phyloP scores from a whole-genome alignment of 345 rosid genomes.

The Conringia planisiliqua region DNA sequence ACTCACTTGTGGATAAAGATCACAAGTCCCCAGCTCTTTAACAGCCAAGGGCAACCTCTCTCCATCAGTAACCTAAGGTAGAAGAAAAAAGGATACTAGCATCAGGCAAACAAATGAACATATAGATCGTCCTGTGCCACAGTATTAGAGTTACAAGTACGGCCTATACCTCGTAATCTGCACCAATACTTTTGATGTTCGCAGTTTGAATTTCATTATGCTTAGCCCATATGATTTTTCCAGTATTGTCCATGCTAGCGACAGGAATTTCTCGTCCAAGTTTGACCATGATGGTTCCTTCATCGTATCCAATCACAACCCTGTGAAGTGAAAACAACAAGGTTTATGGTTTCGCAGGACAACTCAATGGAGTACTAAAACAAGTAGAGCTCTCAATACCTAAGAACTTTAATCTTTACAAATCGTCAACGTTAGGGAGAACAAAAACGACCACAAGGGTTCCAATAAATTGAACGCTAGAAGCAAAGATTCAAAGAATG shows the following conservation, averaged over 20 bases:
- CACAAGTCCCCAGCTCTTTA: conserved; percentile 98
- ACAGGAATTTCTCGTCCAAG: conserved; percentile 97
- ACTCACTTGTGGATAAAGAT: conserved; percentile 99
- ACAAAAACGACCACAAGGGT: background rate
- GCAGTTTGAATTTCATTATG: conserved; percentile 99
- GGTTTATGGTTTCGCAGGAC: background rate
- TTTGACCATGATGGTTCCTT: conserved; percentile 99
- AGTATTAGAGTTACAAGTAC: conserved; percentile 6
- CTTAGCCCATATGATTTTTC: conserved; percentile 99
- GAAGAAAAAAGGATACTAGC: conserved; percentile 18
- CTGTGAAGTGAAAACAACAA: conserved; percentile 41
- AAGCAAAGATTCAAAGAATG: background rate
- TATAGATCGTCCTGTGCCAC: conserved; percentile 3
- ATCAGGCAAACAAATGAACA: conserved; percentile 20
- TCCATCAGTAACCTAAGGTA: conserved; percentile 85
- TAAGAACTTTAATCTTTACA: conserved; percentile 10
- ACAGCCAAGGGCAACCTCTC: conserved; percentile 97
- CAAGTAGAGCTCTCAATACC: background rate
- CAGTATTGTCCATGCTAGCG: conserved; percentile 98
- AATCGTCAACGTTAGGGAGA: background rate
- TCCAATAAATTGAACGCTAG: background rate
- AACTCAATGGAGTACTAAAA: background rate
- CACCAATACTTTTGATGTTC: conserved; percentile 94
- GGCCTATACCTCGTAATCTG: conserved; percentile 81
- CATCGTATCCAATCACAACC: conserved; percentile 97